These are phyloP conservation scores for Pseudodiploospora longispora DNA, from an alignment of 2,329 filamentous ascomycete genomes.

Conservation along the genomic window DNA sequence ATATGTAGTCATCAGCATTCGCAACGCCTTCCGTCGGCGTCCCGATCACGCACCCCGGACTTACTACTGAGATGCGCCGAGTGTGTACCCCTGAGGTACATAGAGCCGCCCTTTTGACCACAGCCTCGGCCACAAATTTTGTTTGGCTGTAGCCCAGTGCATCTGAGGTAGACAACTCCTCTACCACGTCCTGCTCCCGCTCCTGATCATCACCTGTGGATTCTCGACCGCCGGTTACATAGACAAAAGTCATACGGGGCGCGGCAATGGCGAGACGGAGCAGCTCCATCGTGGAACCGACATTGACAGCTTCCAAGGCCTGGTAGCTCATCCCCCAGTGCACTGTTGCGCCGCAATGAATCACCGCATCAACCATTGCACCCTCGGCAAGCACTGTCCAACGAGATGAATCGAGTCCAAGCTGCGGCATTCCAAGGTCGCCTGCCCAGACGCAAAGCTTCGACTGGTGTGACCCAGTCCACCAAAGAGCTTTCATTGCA, in stretches of 20 bases:
- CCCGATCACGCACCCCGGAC: slow-evolving; percentile 13
- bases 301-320: slow-evolving; percentile 7
- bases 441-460: too few species aligned
- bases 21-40: slow-evolving; percentile 15
- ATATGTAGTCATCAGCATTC: too few species aligned
- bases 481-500: too few species aligned
- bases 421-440: too few species aligned
- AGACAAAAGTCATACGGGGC: too few species aligned
- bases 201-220: not conserved
- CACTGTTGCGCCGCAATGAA: slow-evolving; percentile 11
- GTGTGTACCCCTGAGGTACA: not conserved
- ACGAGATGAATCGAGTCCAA: too few species aligned
- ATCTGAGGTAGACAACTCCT: slow-evolving; percentile 1
- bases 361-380: too few species aligned
- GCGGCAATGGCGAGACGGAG: slow-evolving; percentile 7
- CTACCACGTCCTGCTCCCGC: slow-evolving; percentile 3
- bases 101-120: slow-evolving; percentile 11
- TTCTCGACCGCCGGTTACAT: slow-evolving; percentile 1
- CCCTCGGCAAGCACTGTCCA: not conserved
- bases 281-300: slow-evolving; percentile 6
- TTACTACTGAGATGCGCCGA: not conserved
- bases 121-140: slow-evolving; percentile 15
- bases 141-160: slow-evolving; percentile 14
- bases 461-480: too few species aligned
- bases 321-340: slow-evolving; percentile 7